A percentile compares a stretch with the other conserved stretches of the same genome.
phyloP scores from a whole-genome alignment of 139 green algal genomes.

The Chlamydomonas incerta region DNA sequence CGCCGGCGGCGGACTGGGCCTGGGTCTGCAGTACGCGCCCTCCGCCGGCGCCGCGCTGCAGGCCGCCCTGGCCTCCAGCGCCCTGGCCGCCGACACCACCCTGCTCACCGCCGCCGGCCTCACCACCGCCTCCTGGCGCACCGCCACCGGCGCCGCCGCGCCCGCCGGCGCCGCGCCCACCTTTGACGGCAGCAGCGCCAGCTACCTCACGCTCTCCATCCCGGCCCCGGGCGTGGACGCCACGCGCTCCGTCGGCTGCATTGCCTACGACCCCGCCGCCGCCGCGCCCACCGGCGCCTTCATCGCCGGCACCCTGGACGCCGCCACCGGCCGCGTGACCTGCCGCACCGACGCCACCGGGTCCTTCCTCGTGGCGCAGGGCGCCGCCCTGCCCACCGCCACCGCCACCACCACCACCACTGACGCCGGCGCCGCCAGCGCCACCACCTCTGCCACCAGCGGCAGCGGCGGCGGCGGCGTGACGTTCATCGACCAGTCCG shows the following conservation, averaged over 20 bases:
- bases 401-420: too few relatives aligned
- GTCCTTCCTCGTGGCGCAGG: background rate
- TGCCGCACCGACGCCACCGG: background rate
- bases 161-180: background rate
- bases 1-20: background rate
- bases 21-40: slow-evolving; percentile 3
- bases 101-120: background rate
- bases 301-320: background rate
- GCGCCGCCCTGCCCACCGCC: background rate
- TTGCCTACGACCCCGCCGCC: background rate
- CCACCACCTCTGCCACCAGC: background rate
- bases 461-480: too few relatives aligned
- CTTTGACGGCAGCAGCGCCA: background rate
- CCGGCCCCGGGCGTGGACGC: background rate
- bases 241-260: background rate
- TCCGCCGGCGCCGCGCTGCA: background rate
- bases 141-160: background rate
- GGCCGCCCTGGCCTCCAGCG: background rate
- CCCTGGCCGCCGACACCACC: background rate
- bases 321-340: background rate
- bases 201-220: background rate
- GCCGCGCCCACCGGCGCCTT: background rate
- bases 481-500: background rate
- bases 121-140: background rate
- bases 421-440: background rate